Conservation (phyloP, 495 filamentous ascomycete genomes). For the Cercophora scortea region DNA sequence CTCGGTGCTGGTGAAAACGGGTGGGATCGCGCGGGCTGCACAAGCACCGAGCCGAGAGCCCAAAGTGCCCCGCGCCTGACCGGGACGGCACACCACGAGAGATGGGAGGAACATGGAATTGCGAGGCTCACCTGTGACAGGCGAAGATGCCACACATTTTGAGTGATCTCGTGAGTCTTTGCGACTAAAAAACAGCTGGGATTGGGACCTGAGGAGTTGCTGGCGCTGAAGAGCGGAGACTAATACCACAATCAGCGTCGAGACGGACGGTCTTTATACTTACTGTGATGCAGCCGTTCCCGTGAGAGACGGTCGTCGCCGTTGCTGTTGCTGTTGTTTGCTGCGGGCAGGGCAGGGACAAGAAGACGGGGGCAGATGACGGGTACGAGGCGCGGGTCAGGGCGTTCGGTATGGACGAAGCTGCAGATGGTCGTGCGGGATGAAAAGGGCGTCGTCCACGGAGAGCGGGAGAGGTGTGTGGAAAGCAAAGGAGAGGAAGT, state of each 20-base stretch:
- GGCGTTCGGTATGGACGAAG: not conserved
- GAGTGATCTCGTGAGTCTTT: constrained; percentile 9
- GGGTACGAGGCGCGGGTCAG: too few relatives aligned
- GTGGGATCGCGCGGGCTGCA: not conserved
- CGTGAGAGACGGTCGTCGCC: not conserved
- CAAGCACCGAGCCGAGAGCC: not conserved
- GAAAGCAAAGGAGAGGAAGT: constrained; percentile 7
- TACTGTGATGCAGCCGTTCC: constrained; percentile 2
- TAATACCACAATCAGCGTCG: constrained; percentile 13
- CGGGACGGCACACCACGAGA: too few relatives aligned
- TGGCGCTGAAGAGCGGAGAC: constrained; percentile 18
- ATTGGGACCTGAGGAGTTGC: constrained; percentile 8
- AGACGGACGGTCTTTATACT: constrained; percentile 17
- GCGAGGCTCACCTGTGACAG: constrained; percentile 66
- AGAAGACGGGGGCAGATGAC: not conserved
- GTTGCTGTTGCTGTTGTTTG: not conserved
- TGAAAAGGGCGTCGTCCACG: constrained; percentile 2
- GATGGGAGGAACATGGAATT: constrained; percentile 1
- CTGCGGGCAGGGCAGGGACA: not conserved
- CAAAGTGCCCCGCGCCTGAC: not conserved
- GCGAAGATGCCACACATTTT: constrained; percentile 84
- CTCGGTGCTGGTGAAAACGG: not conserved
- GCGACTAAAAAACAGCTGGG: not conserved
- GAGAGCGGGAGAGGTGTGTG: constrained; percentile 6
- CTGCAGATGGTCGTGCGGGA: constrained; percentile 17